Conservation (phyloP, 129 eudicot species). For the Lonicera japonica region DNA sequence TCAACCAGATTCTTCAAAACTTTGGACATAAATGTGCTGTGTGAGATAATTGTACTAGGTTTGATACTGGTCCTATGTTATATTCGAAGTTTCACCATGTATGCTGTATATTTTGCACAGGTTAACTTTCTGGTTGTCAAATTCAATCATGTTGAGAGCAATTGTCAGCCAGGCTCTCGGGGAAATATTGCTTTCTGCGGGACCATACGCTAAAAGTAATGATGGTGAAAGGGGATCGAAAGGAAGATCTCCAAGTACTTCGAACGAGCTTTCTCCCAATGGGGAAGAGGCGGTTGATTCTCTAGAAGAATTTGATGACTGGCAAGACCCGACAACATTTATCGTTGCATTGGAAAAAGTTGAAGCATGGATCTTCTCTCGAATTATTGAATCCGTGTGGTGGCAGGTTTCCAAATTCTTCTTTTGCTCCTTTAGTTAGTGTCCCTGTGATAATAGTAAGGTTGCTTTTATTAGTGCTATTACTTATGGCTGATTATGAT, state of each 20-base stretch:
- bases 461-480: not conserved
- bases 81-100: not conserved
- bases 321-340: constrained; percentile 68
- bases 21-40: not conserved
- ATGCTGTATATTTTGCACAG: constrained; percentile 31
- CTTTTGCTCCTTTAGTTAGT: not conserved
- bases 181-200: constrained; percentile 20
- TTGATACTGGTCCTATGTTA: not conserved
- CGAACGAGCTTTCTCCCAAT: constrained; percentile 6
- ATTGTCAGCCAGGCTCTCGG: constrained; percentile 51
- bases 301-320: constrained; percentile 43
- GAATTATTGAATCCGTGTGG: constrained; percentile 83
- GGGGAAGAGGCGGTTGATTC: constrained; percentile 21
- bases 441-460: not conserved
- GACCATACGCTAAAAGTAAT: constrained; percentile 2
- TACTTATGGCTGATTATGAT: not conserved
- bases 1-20: not conserved
- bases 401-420: constrained; percentile 65
- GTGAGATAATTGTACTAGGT: not conserved
- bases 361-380: constrained; percentile 84
- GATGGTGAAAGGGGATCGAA: constrained; percentile 1
- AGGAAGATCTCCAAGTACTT: constrained; percentile 4
- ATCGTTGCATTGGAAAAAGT: constrained; percentile 59
- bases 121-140: constrained; percentile 92
- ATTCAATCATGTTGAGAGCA: constrained; percentile 71